Percentiles rank a stretch among this genome's conserved stretches.
Conservation (phyloP, 78 protist genomes). For the Dictyostelium brefeldianum region DNA sequence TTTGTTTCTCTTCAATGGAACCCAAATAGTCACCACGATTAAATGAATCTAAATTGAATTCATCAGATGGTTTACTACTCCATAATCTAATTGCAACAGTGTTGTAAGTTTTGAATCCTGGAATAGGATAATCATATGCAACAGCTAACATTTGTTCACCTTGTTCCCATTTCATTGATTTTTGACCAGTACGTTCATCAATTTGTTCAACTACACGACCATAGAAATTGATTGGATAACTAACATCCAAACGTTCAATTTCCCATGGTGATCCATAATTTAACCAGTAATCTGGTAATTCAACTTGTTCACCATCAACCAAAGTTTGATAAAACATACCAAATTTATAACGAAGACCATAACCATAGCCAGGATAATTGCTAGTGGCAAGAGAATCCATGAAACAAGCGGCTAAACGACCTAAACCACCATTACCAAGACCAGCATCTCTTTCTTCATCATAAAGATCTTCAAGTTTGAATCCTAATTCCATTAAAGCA, state of each 20-base stretch:
- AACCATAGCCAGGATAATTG: slow-evolving; percentile 94
- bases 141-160: slow-evolving; percentile 85
- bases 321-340: slow-evolving; percentile 94
- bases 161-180: slow-evolving; percentile 84
- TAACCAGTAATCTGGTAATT: slow-evolving; percentile 95
- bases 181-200: not conserved
- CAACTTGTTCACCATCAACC: slow-evolving; percentile 91
- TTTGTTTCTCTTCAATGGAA: slow-evolving; percentile 89
- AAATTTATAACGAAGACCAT: slow-evolving; percentile 91
- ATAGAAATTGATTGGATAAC: slow-evolving; percentile 82
- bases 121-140: slow-evolving; percentile 94
- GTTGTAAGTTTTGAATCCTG: slow-evolving; percentile 93
- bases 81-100: slow-evolving; percentile 94
- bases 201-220: slow-evolving; percentile 61
- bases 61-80: slow-evolving; percentile 88
- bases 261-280: slow-evolving; percentile 94
- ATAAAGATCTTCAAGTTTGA: slow-evolving; percentile 86
- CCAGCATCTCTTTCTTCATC: slow-evolving; percentile 97
- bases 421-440: slow-evolving; percentile 99
- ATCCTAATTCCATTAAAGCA: slow-evolving; percentile 86
- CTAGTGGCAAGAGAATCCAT: slow-evolving; percentile 97
- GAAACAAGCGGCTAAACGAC: slow-evolving; percentile 97
- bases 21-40: slow-evolving; percentile 94
- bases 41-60: slow-evolving; percentile 92
- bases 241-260: slow-evolving; percentile 82